Conservation (phyloP, 371 early-diverging fungal species). For the Lichtheimia hyalospora region DNA sequence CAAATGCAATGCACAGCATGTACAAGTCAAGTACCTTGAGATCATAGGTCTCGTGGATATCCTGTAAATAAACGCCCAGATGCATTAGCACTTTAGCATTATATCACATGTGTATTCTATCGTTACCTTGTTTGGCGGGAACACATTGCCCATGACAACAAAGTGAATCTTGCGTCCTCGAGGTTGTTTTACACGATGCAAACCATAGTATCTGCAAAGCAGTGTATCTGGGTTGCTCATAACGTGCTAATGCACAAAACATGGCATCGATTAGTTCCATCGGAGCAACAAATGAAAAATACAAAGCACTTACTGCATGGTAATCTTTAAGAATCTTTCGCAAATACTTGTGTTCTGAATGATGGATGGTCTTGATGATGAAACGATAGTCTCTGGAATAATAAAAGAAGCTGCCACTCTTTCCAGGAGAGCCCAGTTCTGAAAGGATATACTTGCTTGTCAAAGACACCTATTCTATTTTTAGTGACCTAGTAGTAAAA, state of each 20-base stretch:
- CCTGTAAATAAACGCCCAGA: slow-evolving; percentile 28
- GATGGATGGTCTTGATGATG: slow-evolving; percentile 97
- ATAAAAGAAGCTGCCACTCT: slow-evolving; percentile 96
- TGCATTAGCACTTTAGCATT: slow-evolving; percentile 1
- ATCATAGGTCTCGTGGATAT: slow-evolving; percentile 96
- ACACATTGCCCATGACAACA: slow-evolving; percentile 98
- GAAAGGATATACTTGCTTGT: slow-evolving; percentile 96
- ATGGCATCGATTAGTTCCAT: not conserved
- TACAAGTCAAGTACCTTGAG: slow-evolving; percentile 65
- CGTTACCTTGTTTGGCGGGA: slow-evolving; percentile 81
- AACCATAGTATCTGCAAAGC: slow-evolving; percentile 91
- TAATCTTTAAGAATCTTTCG: slow-evolving; percentile 85
- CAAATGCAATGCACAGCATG: not conserved
- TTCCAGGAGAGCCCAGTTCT: slow-evolving; percentile 96
- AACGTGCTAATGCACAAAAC: slow-evolving; percentile 68
- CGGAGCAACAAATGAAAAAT: not conserved
- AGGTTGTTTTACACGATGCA: slow-evolving; percentile 95
- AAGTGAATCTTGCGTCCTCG: slow-evolving; percentile 94
- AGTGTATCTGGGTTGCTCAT: slow-evolving; percentile 89
- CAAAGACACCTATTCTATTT: slow-evolving; percentile 69
- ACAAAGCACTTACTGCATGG: slow-evolving; percentile 57
- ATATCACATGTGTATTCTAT: not conserved
- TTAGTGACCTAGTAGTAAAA: not conserved
- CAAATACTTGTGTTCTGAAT: slow-evolving; percentile 93
- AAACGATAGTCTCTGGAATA: slow-evolving; percentile 96